phyloP scores from a whole-genome alignment of 768 basidiomycete genomes.

The Mycena filopes region DNA sequence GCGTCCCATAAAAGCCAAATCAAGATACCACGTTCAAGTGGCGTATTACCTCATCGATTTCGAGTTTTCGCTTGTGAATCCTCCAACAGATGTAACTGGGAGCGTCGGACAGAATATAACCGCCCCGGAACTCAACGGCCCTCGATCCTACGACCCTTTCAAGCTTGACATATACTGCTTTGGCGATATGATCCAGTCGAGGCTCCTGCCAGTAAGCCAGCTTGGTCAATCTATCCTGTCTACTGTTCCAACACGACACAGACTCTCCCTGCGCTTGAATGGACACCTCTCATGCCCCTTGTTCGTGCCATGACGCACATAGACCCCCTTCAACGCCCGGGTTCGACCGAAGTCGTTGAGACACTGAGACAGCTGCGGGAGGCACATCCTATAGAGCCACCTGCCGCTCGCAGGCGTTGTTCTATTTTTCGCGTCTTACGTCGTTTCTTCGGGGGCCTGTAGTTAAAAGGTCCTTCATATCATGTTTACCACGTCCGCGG shows the following conservation, averaged over 20 bases:
- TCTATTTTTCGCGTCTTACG: no score
- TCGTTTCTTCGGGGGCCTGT: no score
- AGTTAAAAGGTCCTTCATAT: no score
- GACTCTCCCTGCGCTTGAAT: background rate
- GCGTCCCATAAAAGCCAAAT: background rate
- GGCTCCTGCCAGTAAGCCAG: background rate
- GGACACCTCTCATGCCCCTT: background rate
- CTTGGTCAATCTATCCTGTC: background rate
- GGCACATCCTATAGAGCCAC: background rate
- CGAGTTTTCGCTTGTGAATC: background rate
- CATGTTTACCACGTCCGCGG: no score
- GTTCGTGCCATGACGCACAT: background rate
- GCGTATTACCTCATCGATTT: constrained; percentile 12
- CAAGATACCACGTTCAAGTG: background rate
- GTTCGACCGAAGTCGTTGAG: background rate
- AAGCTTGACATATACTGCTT: constrained; percentile 3
- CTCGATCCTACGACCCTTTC: constrained; percentile 2
- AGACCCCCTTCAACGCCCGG: background rate
- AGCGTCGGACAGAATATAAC: background rate
- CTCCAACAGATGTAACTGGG: background rate
- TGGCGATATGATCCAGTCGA: background rate
- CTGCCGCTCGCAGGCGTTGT: no score
- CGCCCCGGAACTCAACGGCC: background rate
- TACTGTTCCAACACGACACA: background rate
- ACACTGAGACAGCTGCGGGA: background rate